These are phyloP conservation scores for Pachyrhizus erosus DNA, from an alignment of 306 rosid genomes.

Conservation along the genomic window DNA sequence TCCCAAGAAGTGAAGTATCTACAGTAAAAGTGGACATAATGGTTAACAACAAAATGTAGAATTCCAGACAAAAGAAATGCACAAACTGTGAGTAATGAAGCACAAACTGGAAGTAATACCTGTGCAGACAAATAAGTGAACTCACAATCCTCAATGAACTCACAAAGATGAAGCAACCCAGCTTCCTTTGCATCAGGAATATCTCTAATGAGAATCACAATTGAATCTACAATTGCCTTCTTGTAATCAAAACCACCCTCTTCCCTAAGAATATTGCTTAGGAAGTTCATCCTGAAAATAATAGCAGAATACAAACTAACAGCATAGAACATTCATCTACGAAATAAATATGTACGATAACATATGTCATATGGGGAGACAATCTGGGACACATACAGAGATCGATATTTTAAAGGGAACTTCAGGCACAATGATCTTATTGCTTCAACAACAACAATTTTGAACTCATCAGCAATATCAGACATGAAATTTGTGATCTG, in stretches of 20 bases:
- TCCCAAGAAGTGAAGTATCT: conserved; percentile 99
- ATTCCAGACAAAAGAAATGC: conserved; percentile 22
- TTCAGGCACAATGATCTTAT: conserved; percentile 94
- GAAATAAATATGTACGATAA: conserved; percentile 2
- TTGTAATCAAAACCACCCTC: conserved; percentile 99
- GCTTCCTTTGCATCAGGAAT: conserved; percentile 95
- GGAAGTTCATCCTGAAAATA: conserved; percentile 88
- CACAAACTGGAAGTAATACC: conserved; percentile 56
- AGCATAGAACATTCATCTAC: conserved; percentile 34
- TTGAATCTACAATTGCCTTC: conserved; percentile 97
- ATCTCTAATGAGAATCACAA: conserved; percentile 94
- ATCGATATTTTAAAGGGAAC: conserved; percentile 90
- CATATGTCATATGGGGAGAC: neutral
- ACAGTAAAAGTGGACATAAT: conserved; percentile 33
- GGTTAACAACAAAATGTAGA: conserved; percentile 29
- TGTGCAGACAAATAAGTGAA: conserved; percentile 99
- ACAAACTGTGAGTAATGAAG: conserved; percentile 34
- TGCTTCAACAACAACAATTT: conserved; percentile 98
- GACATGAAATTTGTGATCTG: conserved; percentile 98
- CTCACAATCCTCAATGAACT: conserved; percentile 98
- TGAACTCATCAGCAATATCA: conserved; percentile 98
- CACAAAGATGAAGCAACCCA: conserved; percentile 98
- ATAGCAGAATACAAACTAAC: conserved; percentile 23
- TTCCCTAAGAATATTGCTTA: conserved; percentile 95
- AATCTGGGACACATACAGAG: conserved; percentile 62